phyloP scores from a whole-genome alignment of 2,329 filamentous ascomycete genomes.

The Trichoderma sp. region DNA sequence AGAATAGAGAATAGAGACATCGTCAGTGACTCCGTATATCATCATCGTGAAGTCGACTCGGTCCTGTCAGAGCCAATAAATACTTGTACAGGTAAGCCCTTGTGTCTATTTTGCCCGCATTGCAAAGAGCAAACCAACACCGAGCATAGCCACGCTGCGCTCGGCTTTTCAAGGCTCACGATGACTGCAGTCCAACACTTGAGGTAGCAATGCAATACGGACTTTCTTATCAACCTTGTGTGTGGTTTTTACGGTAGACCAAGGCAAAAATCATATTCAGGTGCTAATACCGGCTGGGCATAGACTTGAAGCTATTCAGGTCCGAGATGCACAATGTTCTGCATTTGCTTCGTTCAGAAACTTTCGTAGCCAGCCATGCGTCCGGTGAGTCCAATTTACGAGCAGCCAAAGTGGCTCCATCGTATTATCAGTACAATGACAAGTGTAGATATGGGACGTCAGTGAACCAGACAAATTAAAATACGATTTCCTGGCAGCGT shows the following conservation, averaged over 20 bases:
- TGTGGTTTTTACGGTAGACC: background rate
- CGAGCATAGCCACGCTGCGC: slow-evolving; percentile 9
- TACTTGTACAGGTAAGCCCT: background rate
- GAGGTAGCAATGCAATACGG: background rate
- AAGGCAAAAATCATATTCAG: background rate
- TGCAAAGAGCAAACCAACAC: background rate
- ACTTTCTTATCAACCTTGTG: background rate
- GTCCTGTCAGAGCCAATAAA: background rate
- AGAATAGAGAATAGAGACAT: background rate
- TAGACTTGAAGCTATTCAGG: background rate
- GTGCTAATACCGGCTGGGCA: background rate
- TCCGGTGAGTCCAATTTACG: background rate
- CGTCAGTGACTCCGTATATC: background rate
- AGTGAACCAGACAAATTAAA: background rate
- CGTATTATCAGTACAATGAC: background rate
- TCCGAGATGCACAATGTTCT: background rate
- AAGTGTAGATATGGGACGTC: background rate
- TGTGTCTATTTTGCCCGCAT: background rate
- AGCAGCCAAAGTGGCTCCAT: background rate
- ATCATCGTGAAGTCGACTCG: background rate
- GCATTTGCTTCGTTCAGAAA: background rate
- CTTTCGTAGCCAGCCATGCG: background rate
- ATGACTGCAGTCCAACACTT: background rate
- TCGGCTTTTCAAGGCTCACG: background rate
- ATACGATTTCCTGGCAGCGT: too few relatives aligned